Evolutionary conservation across 2,329 filamentous ascomycete genomes (phyloP).

Genomic region (Neonectria faginata): DNA sequence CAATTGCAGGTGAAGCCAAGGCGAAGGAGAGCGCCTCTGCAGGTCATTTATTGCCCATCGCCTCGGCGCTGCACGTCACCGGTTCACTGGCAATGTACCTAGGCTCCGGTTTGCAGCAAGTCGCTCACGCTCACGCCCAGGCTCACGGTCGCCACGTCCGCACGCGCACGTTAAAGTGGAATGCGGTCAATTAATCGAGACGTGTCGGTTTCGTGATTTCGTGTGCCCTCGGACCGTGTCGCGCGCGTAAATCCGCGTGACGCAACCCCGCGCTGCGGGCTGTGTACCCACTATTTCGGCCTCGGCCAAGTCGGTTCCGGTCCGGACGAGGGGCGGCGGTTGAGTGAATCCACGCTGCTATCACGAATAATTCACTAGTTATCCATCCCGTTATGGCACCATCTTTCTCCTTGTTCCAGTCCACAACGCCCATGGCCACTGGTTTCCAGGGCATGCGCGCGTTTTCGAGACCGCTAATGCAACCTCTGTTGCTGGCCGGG

Average conservation of each 20-base stretch:
- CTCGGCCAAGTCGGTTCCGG: conserved; percentile 15
- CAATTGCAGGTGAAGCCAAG: neutral
- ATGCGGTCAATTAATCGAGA: conserved; percentile 52
- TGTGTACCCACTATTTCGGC: neutral
- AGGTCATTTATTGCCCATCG: neutral
- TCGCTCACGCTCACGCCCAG: conserved; percentile 6
- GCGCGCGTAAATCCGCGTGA: conserved; percentile 41
- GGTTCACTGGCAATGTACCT: conserved; percentile 1
- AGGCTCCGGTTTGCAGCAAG: conserved; percentile 6
- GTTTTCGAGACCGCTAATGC: conserved; percentile 36
- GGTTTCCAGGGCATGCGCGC: conserved; percentile 24
- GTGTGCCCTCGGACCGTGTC: conserved; percentile 48
- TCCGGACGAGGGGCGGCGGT: conserved; percentile 17
- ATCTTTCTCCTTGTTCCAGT: neutral
- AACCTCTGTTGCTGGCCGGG: conserved; percentile 37
- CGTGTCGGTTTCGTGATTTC: conserved; percentile 61
- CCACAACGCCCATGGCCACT: conserved; percentile 26
- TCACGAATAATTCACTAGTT: too few relatives aligned
- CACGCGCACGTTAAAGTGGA: conserved; percentile 32
- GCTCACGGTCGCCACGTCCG: conserved; percentile 1
- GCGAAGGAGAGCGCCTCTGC: neutral
- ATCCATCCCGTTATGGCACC: too few relatives aligned
- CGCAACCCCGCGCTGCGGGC: conserved; percentile 32
- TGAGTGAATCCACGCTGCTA: neutral
- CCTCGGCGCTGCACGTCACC: conserved; percentile 1